Conservation (phyloP, 2,329 filamentous ascomycete species). For the Curvularia lunata region DNA sequence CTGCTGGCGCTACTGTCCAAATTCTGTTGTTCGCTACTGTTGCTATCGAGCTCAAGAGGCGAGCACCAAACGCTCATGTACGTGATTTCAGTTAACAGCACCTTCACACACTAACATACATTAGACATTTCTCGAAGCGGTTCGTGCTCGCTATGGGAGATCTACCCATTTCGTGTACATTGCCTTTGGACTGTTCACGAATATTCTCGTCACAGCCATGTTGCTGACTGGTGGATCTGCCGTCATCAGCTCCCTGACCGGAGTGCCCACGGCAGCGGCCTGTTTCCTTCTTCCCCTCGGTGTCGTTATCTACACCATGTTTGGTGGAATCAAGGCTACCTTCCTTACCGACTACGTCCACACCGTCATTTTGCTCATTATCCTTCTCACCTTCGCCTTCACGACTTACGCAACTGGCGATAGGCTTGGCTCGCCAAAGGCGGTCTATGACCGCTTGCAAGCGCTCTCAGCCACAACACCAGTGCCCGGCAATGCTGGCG, state of each 20-base stretch:
- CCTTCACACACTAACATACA: slow-evolving; percentile 37
- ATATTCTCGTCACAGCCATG: slow-evolving; percentile 90
- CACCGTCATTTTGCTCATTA: slow-evolving; percentile 81
- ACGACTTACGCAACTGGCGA: slow-evolving; percentile 78
- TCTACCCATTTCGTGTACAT: slow-evolving; percentile 78
- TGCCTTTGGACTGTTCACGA: slow-evolving; percentile 78
- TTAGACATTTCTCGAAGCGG: slow-evolving; percentile 82
- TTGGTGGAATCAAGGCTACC: slow-evolving; percentile 72
- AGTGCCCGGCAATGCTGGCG: slow-evolving; percentile 75
- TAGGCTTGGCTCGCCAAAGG: slow-evolving; percentile 73
- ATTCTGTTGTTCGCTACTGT: slow-evolving; percentile 40
- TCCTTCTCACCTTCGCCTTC: slow-evolving; percentile 84
- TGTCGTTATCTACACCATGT: slow-evolving; percentile 78
- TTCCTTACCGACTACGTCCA: slow-evolving; percentile 85
- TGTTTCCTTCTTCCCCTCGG: slow-evolving; percentile 83
- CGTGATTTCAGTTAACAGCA: neutral
- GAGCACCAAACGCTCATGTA: slow-evolving; percentile 43
- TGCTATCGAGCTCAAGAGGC: slow-evolving; percentile 43
- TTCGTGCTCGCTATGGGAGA: slow-evolving; percentile 80
- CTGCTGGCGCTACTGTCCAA: slow-evolving; percentile 42
- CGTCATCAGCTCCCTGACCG: slow-evolving; percentile 60
- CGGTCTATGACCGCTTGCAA: slow-evolving; percentile 78
- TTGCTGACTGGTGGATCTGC: slow-evolving; percentile 82
- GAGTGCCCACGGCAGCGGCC: slow-evolving; percentile 77
- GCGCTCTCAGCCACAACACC: slow-evolving; percentile 72